Evolutionary conservation across 768 basidiomycete species (phyloP).

Genomic region (Mycena galopus): DNA sequence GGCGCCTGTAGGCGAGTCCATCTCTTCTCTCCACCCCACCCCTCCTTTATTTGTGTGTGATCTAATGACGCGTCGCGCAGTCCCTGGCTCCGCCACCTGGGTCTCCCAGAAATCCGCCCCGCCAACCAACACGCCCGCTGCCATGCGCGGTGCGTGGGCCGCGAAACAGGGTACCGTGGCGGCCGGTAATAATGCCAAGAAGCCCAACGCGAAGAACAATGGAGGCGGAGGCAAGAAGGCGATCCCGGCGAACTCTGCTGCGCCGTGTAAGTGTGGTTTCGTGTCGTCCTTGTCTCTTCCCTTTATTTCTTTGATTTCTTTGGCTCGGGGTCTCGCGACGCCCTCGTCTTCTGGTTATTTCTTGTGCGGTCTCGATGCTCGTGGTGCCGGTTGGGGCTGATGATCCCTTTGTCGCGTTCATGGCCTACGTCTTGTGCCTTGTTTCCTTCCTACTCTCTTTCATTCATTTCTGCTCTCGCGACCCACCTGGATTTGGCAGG

Average conservation of each 20-base stretch:
- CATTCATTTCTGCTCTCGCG: too few relatives aligned
- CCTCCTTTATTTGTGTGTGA: not conserved
- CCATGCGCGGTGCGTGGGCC: slow-evolving; percentile 39
- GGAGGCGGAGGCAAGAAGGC: not conserved
- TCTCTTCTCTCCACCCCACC: not conserved
- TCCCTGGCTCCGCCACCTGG: slow-evolving; percentile 57
- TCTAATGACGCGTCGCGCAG: slow-evolving; percentile 36
- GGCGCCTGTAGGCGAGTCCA: slow-evolving; percentile 43
- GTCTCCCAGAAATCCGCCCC: slow-evolving; percentile 39
- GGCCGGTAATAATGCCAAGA: not conserved
- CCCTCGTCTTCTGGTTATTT: too few relatives aligned
- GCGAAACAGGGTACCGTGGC: not conserved
- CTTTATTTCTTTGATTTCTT: not conserved
- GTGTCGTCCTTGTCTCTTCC: not conserved
- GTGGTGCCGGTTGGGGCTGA: too few relatives aligned
- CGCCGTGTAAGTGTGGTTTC: slow-evolving; percentile 23
- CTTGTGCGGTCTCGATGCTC: too few relatives aligned
- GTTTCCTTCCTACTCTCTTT: too few relatives aligned
- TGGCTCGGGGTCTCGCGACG: not conserved
- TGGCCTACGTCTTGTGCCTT: too few relatives aligned
- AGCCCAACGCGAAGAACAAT: not conserved
- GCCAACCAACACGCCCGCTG: slow-evolving; percentile 23
- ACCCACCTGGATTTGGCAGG: too few relatives aligned
- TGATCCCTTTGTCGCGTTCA: too few relatives aligned
- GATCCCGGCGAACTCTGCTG: slow-evolving; percentile 12